A percentile compares a stretch with the other conserved stretches of the same genome.
These are phyloP conservation scores for Suhomyces chickasaworum DNA, from an alignment of 1,139 yeast species.

Conservation along the genomic window DNA sequence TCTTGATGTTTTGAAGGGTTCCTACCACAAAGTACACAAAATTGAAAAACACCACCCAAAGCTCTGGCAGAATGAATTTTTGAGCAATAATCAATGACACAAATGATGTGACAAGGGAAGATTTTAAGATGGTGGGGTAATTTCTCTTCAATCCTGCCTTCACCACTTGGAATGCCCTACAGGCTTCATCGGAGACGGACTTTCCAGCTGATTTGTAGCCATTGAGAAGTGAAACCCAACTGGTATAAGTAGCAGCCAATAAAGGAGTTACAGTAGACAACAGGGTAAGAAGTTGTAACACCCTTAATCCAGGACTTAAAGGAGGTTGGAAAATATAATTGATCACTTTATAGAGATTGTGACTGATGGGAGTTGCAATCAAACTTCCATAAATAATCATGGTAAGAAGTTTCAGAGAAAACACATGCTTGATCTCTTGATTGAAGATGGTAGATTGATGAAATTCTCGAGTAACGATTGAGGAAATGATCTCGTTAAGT, in stretches of 20 bases:
- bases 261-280: conserved; percentile 67
- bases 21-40: conserved; percentile 73
- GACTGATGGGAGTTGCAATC: conserved; percentile 75
- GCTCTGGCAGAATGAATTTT: conserved; percentile 64
- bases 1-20: conserved; percentile 71
- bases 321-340: conserved; percentile 48
- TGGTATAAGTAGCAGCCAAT: conserved; percentile 56
- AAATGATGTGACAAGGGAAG: conserved; percentile 68
- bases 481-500: conserved; percentile 61
- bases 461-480: conserved; percentile 51
- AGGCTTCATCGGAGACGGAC: conserved; percentile 25
- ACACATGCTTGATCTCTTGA: conserved; percentile 34
- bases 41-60: conserved; percentile 86
- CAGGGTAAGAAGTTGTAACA: conserved; percentile 62
- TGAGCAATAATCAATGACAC: conserved; percentile 72
- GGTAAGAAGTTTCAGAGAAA: conserved; percentile 52
- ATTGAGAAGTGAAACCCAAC: conserved; percentile 54
- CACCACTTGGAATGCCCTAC: conserved; percentile 24
- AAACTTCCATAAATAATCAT: conserved; percentile 75
- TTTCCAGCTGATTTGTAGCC: conserved; percentile 23
- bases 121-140: conserved; percentile 57
- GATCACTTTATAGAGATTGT: conserved; percentile 53
- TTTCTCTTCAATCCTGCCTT: conserved; percentile 49
- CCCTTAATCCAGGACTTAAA: conserved; percentile 40
- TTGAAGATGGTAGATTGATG: conserved; percentile 25